These are phyloP conservation scores for Alternaria brassicae DNA, from an alignment of 2,329 filamentous ascomycete genomes.

Conservation along the genomic window DNA sequence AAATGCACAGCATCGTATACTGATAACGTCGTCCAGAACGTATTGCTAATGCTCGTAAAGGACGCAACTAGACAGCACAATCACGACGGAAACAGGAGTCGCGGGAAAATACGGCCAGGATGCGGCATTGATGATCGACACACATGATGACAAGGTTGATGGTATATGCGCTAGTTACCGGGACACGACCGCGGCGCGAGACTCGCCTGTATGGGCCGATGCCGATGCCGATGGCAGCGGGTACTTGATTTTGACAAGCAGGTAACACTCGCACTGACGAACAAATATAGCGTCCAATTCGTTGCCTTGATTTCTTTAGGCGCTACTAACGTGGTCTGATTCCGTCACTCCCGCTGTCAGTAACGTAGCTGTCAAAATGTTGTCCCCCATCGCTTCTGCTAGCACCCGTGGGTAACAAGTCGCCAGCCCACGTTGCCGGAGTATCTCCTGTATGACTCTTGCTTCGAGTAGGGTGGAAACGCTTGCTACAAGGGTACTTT, in stretches of 20 bases:
- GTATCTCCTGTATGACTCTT: slow-evolving; percentile 24
- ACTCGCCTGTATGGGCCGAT: slow-evolving; percentile 15
- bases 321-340: slow-evolving; percentile 38
- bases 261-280: slow-evolving; percentile 35
- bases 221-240: slow-evolving; percentile 26
- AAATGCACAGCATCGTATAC: neutral
- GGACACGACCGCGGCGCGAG: slow-evolving; percentile 31
- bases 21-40: slow-evolving; percentile 7
- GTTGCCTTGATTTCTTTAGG: slow-evolving; percentile 16
- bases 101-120: slow-evolving; percentile 42
- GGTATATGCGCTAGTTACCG: slow-evolving; percentile 34
- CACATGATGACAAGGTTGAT: slow-evolving; percentile 28
- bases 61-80: slow-evolving; percentile 20
- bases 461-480: slow-evolving; percentile 24
- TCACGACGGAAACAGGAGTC: slow-evolving; percentile 33
- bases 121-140: slow-evolving; percentile 28
- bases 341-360: slow-evolving; percentile 42
- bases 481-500: slow-evolving; percentile 28
- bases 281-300: slow-evolving; percentile 14
- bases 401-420: slow-evolving; percentile 31
- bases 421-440: slow-evolving; percentile 41
- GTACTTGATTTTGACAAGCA: slow-evolving; percentile 40
- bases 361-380: slow-evolving; percentile 44
- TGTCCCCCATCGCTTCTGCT: slow-evolving; percentile 37
- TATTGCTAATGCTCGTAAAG: slow-evolving; percentile 25